Evolutionary conservation across 371 early-diverging fungal genomes (phyloP), one percentile per base, ranked within the genome.

Genomic region (Mucor saturninus): DNA sequence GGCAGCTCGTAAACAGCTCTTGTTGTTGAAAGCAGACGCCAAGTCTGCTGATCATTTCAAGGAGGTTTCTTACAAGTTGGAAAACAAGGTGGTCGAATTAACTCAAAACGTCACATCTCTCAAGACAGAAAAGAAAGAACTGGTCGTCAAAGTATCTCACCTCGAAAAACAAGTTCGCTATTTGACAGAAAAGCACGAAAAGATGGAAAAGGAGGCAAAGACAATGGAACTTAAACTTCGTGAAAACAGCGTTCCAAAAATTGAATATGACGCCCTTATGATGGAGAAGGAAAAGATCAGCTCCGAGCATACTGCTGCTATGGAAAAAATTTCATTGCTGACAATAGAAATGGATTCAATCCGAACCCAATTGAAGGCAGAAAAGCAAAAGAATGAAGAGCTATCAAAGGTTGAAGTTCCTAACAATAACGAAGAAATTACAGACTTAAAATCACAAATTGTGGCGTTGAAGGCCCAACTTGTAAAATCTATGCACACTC

Each of bases 1-100:
- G 43, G 62, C 63, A 15, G 97, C 98, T 30, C 74, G 77, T 32
- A 83, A 81, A 58, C 81, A 84, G 56, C 74, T 94, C 37, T 69
- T 76, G 51, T 51, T 68, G 39, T 80, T 92, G 40, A 89, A 89
- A 67, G 83, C 81, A 15, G 98, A 99, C 73, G 92, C 94, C 13
- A 83, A 91, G 49, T 93, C 94, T 30, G 93, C 93, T 10, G 90
- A 89, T 54, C 96, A 96, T 69, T 87, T 95, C 75, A 93, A 95
- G 74, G 95, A 96, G 69, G 85, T 91, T 29, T 93, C 96, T 4
- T 92, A 92, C 76, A 89, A 90, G 73, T 84, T 99, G 8, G 98
- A 98, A 73, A 92, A 86, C 80, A 98, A 96, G 85, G 91, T 98
- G 52, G 89, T 98, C 62, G 94, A 93, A 73, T 82, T 98, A 64